Percentiles rank a stretch among this genome's conserved stretches.
Evolutionary conservation across 2,329 filamentous ascomycete genomes (phyloP).

Genomic region (Pseudogymnoascus sp.): DNA sequence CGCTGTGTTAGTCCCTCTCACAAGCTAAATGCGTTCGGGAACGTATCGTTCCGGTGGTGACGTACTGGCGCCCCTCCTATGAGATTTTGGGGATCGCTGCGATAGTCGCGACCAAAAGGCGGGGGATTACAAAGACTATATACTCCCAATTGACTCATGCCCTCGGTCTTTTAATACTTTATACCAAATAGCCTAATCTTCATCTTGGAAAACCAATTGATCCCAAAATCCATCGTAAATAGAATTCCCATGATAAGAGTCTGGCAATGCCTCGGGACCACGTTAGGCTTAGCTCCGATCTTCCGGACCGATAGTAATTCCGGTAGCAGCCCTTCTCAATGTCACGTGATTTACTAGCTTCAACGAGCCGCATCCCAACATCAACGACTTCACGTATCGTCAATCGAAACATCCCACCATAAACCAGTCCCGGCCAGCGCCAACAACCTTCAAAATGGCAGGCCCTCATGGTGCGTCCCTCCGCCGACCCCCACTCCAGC

Average conservation of each 20-base stretch:
- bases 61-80: background rate
- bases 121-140: background rate
- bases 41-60: slow-evolving; percentile 3
- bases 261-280: background rate
- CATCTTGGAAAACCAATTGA: no score
- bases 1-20: background rate
- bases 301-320: background rate
- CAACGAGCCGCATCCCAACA: slow-evolving; percentile 14
- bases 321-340: background rate
- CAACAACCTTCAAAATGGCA: slow-evolving; percentile 35
- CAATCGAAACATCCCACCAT: slow-evolving; percentile 7
- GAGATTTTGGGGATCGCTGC: background rate
- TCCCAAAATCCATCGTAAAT: background rate
- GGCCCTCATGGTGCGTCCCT: slow-evolving; percentile 37
- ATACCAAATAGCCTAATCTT: background rate
- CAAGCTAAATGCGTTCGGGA: background rate
- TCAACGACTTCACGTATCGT: slow-evolving; percentile 9
- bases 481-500: background rate
- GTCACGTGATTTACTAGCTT: background rate
- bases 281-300: background rate
- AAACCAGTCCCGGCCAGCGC: slow-evolving; percentile 12
- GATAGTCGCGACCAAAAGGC: background rate
- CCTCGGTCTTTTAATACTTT: background rate
- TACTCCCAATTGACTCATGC: background rate
- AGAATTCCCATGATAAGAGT: background rate